phyloP scores from a whole-genome alignment of 108 stramenopile genomes.

The Epithemia pelagica region DNA sequence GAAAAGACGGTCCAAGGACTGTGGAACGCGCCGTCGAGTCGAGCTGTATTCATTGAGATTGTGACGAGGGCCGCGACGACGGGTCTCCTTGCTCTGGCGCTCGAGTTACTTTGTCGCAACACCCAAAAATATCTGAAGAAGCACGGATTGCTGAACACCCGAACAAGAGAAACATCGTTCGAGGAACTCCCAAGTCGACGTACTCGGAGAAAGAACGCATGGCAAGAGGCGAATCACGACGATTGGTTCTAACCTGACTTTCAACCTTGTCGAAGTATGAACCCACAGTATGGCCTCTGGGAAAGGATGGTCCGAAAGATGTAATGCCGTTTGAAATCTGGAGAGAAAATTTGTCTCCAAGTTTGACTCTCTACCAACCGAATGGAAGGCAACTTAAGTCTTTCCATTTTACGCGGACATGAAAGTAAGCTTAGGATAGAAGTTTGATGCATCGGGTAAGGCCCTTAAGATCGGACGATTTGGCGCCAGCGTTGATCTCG shows the following conservation, averaged over 20 bases:
- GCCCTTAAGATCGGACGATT: constrained; percentile 30
- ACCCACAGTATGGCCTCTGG: no score
- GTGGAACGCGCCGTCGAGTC: constrained; percentile 62
- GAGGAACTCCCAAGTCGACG: constrained; percentile 4
- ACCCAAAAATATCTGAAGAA: constrained; percentile 38
- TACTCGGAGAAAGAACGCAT: constrained; percentile 42
- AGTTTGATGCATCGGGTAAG: constrained; percentile 32
- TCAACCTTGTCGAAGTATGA: no score
- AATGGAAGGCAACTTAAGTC: no score
- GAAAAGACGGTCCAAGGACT: constrained; percentile 55
- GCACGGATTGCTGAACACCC: constrained; percentile 25
- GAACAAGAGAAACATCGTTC: background rate
- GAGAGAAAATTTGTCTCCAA: no score
- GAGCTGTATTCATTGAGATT: constrained; percentile 73
- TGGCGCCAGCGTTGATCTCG: constrained; percentile 44
- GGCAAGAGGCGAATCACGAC: constrained; percentile 38
- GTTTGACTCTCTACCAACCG: no score
- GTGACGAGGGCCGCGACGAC: constrained; percentile 48
- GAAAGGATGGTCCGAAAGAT: no score
- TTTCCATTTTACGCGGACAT: no score
- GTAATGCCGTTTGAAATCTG: no score
- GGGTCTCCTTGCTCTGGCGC: constrained; percentile 61
- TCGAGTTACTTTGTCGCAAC: constrained; percentile 76
- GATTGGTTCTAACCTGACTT: constrained; percentile 2
- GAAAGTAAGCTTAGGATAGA: constrained; percentile 7